Base-by-base conservation (phyloP, 768 basidiomycete genomes). In the Amanita rimosa region DNA sequence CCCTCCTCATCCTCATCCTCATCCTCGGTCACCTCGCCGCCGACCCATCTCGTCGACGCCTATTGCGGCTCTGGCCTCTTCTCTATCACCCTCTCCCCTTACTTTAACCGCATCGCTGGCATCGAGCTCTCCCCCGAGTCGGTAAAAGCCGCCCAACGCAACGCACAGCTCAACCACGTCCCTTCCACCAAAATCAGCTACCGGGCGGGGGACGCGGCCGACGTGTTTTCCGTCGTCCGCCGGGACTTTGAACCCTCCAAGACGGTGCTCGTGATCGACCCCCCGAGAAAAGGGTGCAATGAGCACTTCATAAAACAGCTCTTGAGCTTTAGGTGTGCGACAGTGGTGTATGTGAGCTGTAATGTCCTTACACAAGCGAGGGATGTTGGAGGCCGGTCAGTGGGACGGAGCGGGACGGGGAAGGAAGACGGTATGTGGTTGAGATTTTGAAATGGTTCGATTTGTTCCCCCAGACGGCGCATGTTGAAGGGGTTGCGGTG, bases 201-300 rank as follows among this genome's bases (percentile, higher is more conserved):
- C 67, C 71, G 75, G 38, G 72, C 79, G 1, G 95, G 93, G 4
- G 87, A 94, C 57, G 92, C 93, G 1, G 79, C 84, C 45, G 75
- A 86, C 58, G 93, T 98, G 54, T 98, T 97, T 59, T 65, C 67
- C 1, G 70, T 69, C 9, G 85, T 88, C 2, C 55, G 60, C 2
- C 2, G n/a, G 5, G 66, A 74, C 36, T 93, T 90, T 60, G 88
- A 87, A 0, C 66, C 78, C 0, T 67, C 66, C 2, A 63, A 68
- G 49, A 88, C 89, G 6, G 87, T 75, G 4, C 70, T 92, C 41
- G 65, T 93, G 37, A 80, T 90, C 60, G 87, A 99, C 62, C 96
- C 96, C 1, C 96, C 95, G 5, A 72, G 95, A 53, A 98, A 97
- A 63, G 96, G 96, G 17, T 95, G 89, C 59, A 91, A 95, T 63